Percentiles rank a stretch among this genome's conserved stretches.
These are phyloP conservation scores for Stagonosporopsis chrysanthemi DNA, from an alignment of 2,329 filamentous ascomycete genomes.

Conservation along the genomic window DNA sequence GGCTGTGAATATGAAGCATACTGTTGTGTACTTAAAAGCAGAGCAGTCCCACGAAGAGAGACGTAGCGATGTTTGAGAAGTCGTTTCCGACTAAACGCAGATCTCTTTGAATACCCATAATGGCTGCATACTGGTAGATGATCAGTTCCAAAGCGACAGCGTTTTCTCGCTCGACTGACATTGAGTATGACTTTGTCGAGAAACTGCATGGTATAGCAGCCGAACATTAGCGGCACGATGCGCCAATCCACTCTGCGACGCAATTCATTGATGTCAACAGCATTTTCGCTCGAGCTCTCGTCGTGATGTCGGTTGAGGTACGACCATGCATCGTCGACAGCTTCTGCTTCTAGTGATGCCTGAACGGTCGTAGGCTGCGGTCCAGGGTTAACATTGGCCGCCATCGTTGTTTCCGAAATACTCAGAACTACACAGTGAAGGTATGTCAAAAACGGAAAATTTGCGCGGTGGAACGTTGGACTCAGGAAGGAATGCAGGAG, in stretches of 20 bases:
- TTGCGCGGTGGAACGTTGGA: not conserved
- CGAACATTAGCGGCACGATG: constrained; percentile 49
- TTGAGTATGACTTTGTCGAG: constrained; percentile 46
- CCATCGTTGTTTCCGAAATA: not conserved
- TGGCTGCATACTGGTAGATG: constrained; percentile 43
- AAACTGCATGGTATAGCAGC: constrained; percentile 45
- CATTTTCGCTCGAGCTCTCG: not conserved
- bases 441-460: not conserved
- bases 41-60: constrained; percentile 49
- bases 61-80: constrained; percentile 46
- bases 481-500: not conserved
- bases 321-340: constrained; percentile 21
- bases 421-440: too few relatives aligned
- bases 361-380: not conserved
- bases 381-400: not conserved
- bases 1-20: not conserved
- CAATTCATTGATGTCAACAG: constrained; percentile 5
- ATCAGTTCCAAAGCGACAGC: not conserved
- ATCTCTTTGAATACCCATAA: constrained; percentile 52
- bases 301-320: constrained; percentile 12
- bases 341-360: not conserved
- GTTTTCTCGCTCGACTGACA: constrained; percentile 6
- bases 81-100: constrained; percentile 44
- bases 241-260: constrained; percentile 48
- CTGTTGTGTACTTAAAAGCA: constrained; percentile 51